Evolutionary conservation across 177 flowering plant species (phyloP).

Genomic region (Vitis hybrid): DNA sequence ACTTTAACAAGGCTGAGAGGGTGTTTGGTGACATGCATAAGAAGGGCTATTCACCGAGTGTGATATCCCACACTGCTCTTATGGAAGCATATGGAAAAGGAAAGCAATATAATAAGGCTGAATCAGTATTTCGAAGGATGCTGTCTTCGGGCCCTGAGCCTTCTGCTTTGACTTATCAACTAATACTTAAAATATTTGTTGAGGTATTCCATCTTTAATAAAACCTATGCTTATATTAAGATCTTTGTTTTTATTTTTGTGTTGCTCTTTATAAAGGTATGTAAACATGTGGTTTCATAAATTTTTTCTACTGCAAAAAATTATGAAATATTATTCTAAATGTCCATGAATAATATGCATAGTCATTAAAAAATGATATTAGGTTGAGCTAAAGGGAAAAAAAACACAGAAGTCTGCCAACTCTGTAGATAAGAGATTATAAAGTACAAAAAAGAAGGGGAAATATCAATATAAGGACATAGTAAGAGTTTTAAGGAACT

Average conservation of each 20-base stretch:
- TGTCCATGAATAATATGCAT: no score
- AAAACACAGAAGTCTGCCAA: no score
- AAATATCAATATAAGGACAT: no score
- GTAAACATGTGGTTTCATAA: neutral
- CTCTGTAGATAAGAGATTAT: no score
- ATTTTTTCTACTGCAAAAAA: neutral
- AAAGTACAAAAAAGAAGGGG: no score
- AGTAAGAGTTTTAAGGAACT: no score
- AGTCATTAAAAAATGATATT: no score
- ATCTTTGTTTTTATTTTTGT: neutral
- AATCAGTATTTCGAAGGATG: slow-evolving; percentile 89
- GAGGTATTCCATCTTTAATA: slow-evolving; percentile 47
- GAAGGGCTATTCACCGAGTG: slow-evolving; percentile 74
- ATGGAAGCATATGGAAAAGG: slow-evolving; percentile 99
- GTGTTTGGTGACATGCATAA: slow-evolving; percentile 66
- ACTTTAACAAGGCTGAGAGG: slow-evolving; percentile 76
- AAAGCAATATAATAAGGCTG: slow-evolving; percentile 75
- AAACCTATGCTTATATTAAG: neutral
- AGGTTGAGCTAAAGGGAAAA: no score
- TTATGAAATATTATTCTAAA: no score
- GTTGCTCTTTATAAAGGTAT: neutral
- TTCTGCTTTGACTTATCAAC: slow-evolving; percentile 91
- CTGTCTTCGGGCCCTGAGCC: slow-evolving; percentile 94
- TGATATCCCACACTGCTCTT: slow-evolving; percentile 85
- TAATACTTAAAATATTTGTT: slow-evolving; percentile 81